phyloP scores from a whole-genome alignment of 2,329 filamentous ascomycete genomes.

The Paecilomyces variotii region DNA sequence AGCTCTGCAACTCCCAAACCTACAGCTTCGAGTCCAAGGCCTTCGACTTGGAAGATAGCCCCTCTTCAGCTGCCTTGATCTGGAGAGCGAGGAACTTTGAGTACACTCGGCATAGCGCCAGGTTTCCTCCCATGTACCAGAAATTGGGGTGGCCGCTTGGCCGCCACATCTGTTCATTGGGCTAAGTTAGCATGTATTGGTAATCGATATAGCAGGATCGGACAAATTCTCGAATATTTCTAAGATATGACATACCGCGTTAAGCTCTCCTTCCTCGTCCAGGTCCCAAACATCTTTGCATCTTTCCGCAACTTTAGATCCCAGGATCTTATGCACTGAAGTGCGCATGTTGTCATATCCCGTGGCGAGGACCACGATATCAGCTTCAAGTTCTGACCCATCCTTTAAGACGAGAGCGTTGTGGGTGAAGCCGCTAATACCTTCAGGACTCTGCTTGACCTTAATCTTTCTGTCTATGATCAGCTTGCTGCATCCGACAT shows the following conservation, averaged over 20 bases:
- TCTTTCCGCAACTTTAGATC: constrained; percentile 51
- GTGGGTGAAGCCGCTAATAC: constrained; percentile 45
- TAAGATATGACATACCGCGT: constrained; percentile 27
- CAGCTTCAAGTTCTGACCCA: constrained; percentile 49
- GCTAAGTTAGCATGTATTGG: neutral
- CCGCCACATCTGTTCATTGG: constrained; percentile 39
- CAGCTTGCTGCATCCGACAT: constrained; percentile 47
- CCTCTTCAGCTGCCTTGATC: constrained; percentile 40
- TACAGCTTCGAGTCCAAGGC: neutral
- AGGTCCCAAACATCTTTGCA: constrained; percentile 55
- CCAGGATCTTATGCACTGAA: constrained; percentile 54
- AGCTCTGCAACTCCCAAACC: too few relatives aligned
- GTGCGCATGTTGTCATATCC: constrained; percentile 63
- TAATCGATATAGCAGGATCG: neutral
- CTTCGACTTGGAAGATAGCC: constrained; percentile 16
- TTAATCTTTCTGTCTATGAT: constrained; percentile 54
- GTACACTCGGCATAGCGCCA: constrained; percentile 55
- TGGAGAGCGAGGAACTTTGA: constrained; percentile 47
- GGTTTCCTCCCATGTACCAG: constrained; percentile 59
- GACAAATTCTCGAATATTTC: neutral
- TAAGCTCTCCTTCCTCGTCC: constrained; percentile 48
- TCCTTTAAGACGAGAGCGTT: constrained; percentile 45
- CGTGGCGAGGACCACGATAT: constrained; percentile 57
- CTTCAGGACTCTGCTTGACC: constrained; percentile 49
- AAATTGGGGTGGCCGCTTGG: constrained; percentile 55